Conservation (phyloP, 2,329 filamentous ascomycete genomes). For the Neofusicoccum sp. region DNA sequence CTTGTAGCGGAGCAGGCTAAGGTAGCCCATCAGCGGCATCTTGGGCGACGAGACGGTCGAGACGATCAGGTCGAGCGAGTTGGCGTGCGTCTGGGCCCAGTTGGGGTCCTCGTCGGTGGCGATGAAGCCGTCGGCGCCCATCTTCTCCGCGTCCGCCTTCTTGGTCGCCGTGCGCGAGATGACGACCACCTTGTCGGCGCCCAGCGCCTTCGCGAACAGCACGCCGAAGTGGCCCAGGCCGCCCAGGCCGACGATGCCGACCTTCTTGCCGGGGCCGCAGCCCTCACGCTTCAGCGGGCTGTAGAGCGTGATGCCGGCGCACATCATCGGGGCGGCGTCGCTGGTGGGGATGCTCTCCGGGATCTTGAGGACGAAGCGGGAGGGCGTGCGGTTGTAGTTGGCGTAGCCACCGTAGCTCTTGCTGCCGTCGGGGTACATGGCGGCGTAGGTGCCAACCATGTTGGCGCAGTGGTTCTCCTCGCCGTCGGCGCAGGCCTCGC, state of each 20-base stretch:
- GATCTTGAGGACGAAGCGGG: constrained; percentile 63
- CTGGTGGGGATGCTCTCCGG: constrained; percentile 53
- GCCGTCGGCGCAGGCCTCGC: constrained; percentile 56
- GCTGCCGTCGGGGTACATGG: constrained; percentile 60
- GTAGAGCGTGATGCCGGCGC: constrained; percentile 75
- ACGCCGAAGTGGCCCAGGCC: constrained; percentile 75
- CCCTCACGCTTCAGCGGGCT: constrained; percentile 68
- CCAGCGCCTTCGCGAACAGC: constrained; percentile 70
- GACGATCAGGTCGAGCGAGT: constrained; percentile 60
- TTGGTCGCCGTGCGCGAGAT: constrained; percentile 65
- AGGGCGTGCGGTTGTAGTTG: constrained; percentile 56
- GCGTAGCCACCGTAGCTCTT: constrained; percentile 69
- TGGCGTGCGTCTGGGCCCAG: constrained; percentile 59
- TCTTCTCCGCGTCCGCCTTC: constrained; percentile 60
- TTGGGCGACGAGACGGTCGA: constrained; percentile 60
- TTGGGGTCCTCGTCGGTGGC: constrained; percentile 59
- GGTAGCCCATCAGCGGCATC: constrained; percentile 66
- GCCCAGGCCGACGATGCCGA: constrained; percentile 73
- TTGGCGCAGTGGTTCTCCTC: constrained; percentile 47
- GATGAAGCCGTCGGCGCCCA: constrained; percentile 64
- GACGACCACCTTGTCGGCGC: constrained; percentile 66
- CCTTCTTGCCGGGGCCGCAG: constrained; percentile 69
- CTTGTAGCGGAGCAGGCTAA: constrained; percentile 60
- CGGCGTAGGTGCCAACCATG: constrained; percentile 63
- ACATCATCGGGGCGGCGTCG: constrained; percentile 70